phyloP scores from a whole-genome alignment of 192 early-diverging fungal species.

The Linnemannia hyalina region DNA sequence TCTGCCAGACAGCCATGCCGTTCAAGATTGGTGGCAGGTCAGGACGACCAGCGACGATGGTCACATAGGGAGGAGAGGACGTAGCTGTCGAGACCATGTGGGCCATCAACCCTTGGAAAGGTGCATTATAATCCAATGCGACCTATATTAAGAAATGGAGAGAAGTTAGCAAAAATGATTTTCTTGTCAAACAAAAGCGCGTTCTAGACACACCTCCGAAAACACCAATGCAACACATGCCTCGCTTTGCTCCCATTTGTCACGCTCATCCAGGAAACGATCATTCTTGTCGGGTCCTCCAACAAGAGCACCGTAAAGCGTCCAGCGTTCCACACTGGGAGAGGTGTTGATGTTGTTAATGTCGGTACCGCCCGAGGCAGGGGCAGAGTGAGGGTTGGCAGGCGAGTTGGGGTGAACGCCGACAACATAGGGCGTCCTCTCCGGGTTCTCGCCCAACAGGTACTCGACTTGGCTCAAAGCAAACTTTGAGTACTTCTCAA shows the following conservation, averaged over 20 bases:
- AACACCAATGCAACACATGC: slow-evolving; percentile 25
- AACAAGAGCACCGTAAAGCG: slow-evolving; percentile 69
- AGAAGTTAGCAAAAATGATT: background rate
- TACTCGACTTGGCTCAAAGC: slow-evolving; percentile 65
- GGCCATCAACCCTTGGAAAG: slow-evolving; percentile 64
- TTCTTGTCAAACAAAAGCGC: no score
- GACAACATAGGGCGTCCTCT: slow-evolving; percentile 67
- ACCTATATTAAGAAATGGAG: slow-evolving; percentile 32
- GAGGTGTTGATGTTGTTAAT: slow-evolving; percentile 52
- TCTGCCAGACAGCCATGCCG: slow-evolving; percentile 58
- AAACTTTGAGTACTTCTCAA: slow-evolving; percentile 32
- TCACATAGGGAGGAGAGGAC: slow-evolving; percentile 61
- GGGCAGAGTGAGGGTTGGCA: slow-evolving; percentile 68
- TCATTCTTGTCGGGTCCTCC: slow-evolving; percentile 71
- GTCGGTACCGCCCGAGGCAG: slow-evolving; percentile 64
- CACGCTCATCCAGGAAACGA: slow-evolving; percentile 59
- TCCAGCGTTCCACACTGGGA: slow-evolving; percentile 50
- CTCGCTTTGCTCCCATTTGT: slow-evolving; percentile 64
- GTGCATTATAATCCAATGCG: slow-evolving; percentile 68
- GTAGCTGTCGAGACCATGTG: slow-evolving; percentile 61
- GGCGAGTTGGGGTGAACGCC: slow-evolving; percentile 72
- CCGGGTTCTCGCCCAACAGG: slow-evolving; percentile 65
- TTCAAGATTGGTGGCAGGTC: slow-evolving; percentile 43
- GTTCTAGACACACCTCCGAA: no score
- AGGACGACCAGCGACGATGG: slow-evolving; percentile 61